These are phyloP conservation scores for Penicillium digitatum DNA, from an alignment of 2,329 filamentous ascomycete genomes.

Conservation along the genomic window DNA sequence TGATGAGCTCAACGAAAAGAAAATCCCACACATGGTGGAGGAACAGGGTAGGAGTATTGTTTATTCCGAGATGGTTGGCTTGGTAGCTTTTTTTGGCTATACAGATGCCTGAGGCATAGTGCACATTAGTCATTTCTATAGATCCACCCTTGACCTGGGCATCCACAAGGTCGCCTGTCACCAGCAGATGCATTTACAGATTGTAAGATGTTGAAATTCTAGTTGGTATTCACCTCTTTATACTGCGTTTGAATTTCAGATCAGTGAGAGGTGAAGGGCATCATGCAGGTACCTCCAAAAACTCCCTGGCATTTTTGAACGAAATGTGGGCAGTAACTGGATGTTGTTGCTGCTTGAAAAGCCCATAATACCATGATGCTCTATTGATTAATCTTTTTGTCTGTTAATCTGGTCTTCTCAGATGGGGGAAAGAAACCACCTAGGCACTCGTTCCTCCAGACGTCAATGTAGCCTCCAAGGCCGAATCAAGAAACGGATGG, in stretches of 20 bases:
- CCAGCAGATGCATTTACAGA: background rate
- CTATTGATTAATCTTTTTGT: background rate
- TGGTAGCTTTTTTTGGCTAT: conserved; percentile 8
- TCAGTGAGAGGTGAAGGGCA: background rate
- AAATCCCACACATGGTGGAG: conserved; percentile 49
- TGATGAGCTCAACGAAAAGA: conserved; percentile 46
- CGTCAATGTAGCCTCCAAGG: background rate
- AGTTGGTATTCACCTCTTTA: fast-evolving
- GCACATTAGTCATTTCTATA: conserved; percentile 15
- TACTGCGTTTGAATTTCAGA: background rate
- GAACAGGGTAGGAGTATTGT: background rate
- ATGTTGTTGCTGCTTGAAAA: background rate
- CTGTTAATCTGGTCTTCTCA: too few relatives aligned
- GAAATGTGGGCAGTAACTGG: background rate
- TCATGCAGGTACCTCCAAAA: background rate
- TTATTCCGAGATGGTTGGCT: background rate
- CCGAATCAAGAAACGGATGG: conserved; percentile 9
- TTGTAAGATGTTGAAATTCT: background rate
- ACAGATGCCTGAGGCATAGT: conserved; percentile 11
- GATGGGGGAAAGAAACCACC: background rate
- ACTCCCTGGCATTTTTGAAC: background rate
- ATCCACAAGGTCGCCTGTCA: background rate
- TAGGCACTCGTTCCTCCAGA: background rate
- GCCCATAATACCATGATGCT: too few relatives aligned
- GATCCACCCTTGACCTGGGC: background rate